Evolutionary conservation across 345 rosid genomes (phyloP).

Genomic region (Ceriops decandra): DNA sequence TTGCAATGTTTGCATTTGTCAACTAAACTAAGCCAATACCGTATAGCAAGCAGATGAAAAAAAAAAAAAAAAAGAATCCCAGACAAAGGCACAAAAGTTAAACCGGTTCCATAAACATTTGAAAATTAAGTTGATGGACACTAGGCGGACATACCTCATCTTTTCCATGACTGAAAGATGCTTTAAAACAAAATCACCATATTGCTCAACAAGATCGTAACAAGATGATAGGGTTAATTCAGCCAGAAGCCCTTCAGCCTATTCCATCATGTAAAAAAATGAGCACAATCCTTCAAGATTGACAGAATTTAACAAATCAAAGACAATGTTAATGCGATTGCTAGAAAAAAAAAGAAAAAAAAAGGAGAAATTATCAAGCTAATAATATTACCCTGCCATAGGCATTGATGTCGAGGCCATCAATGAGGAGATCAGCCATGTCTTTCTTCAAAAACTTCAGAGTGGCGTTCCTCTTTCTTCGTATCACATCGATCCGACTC

Average conservation of each 20-base stretch:
- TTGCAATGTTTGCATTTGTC: too few relatives aligned
- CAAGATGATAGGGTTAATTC: constrained; percentile 59
- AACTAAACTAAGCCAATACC: too few relatives aligned
- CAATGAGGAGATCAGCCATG: constrained; percentile 77
- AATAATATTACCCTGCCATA: constrained; percentile 54
- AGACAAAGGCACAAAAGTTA: background rate
- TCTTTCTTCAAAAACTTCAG: constrained; percentile 81
- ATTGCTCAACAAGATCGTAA: constrained; percentile 68
- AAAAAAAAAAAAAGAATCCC: background rate
- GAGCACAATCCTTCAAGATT: constrained; percentile 1
- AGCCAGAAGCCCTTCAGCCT: constrained; percentile 85
- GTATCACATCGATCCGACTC: constrained; percentile 79
- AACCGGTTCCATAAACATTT: background rate
- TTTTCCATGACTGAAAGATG: constrained; percentile 68
- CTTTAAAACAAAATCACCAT: constrained; percentile 59
- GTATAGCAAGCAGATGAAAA: background rate
- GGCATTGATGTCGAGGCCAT: constrained; percentile 83
- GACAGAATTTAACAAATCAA: too few relatives aligned
- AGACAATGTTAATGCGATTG: background rate
- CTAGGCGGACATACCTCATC: constrained; percentile 37
- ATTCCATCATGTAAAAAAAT: constrained; percentile 20
- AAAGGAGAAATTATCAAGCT: background rate
- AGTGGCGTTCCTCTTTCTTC: constrained; percentile 84
- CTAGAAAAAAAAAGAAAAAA: background rate
- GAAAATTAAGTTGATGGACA: background rate